Percentiles rank a stretch among this genome's conserved stretches.
Evolutionary conservation across 345 rosid genomes (phyloP).

Genomic region (Aquilaria malaccensis): DNA sequence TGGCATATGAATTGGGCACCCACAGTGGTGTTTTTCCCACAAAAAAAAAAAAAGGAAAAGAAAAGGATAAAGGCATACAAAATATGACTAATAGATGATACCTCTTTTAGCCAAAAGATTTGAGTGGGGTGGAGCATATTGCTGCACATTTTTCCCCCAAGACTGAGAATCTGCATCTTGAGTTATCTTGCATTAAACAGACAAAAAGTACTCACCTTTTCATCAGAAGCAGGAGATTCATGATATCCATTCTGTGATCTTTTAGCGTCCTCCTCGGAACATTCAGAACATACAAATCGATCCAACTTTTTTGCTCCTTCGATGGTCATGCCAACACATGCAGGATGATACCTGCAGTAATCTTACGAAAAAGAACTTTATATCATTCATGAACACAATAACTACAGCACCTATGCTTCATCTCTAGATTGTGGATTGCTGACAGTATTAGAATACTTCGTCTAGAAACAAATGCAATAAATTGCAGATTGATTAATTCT

Average conservation of each 20-base stretch:
- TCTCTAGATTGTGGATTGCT: not conserved
- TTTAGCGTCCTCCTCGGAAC: conserved; percentile 54
- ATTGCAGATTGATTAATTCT: no score
- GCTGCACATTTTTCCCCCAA: no score
- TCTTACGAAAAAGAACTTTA: not conserved
- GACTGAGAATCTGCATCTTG: not conserved
- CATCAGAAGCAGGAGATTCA: conserved; percentile 37
- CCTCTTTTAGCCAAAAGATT: no score
- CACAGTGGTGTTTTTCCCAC: no score
- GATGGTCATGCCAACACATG: conserved; percentile 76
- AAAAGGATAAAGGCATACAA: not conserved
- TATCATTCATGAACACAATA: not conserved
- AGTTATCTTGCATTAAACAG: not conserved
- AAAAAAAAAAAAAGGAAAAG: no score
- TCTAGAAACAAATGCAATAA: not conserved
- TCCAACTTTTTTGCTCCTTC: conserved; percentile 76
- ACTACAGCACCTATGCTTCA: not conserved
- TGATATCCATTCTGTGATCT: conserved; percentile 63
- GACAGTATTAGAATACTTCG: not conserved
- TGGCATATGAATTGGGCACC: no score
- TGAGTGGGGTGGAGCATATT: no score
- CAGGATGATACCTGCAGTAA: conserved; percentile 77
- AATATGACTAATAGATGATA: not conserved
- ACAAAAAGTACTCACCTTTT: conserved; percentile 33
- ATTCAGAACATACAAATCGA: conserved; percentile 68